These are phyloP conservation scores for Epichloe amarillans DNA, from an alignment of 2,329 filamentous ascomycete species.

Conservation along the genomic window DNA sequence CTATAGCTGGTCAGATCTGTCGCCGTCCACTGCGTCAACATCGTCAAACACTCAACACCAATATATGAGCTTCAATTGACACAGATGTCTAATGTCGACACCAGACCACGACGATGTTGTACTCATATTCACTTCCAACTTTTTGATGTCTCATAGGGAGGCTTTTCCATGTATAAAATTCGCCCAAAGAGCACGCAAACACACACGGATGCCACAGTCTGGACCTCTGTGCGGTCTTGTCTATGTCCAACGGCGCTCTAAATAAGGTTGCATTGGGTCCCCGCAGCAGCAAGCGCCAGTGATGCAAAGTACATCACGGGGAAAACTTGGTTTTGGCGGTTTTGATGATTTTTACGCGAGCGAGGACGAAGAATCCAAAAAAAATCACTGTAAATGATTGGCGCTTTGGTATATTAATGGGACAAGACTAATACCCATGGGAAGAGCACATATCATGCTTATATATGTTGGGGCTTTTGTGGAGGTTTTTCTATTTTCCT, in stretches of 20 bases:
- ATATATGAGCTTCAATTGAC: slow-evolving; percentile 13
- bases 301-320: not conserved
- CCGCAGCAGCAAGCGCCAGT: not conserved
- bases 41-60: slow-evolving; percentile 14
- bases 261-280: not conserved
- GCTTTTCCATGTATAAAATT: not conserved
- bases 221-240: not conserved
- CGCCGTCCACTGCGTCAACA: slow-evolving; percentile 21
- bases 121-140: not conserved
- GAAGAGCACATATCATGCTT: not conserved
- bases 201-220: not conserved
- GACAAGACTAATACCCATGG: slow-evolving; percentile 4
- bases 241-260: not conserved
- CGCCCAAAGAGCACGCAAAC: not conserved
- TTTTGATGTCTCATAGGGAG: not conserved
- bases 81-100: slow-evolving; percentile 1
- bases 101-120: not conserved
- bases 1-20: slow-evolving; percentile 38
- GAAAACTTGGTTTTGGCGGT: not conserved
- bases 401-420: slow-evolving; percentile 2
- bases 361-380: no score
- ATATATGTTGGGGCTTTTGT: not conserved
- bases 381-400: slow-evolving; percentile 2
- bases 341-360: not conserved
- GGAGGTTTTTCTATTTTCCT: not conserved